Evolutionary conservation across 2,329 filamentous ascomycete genomes (phyloP), one percentile per base, ranked within the genome.

Genomic region (Epichloe sylvatica): DNA sequence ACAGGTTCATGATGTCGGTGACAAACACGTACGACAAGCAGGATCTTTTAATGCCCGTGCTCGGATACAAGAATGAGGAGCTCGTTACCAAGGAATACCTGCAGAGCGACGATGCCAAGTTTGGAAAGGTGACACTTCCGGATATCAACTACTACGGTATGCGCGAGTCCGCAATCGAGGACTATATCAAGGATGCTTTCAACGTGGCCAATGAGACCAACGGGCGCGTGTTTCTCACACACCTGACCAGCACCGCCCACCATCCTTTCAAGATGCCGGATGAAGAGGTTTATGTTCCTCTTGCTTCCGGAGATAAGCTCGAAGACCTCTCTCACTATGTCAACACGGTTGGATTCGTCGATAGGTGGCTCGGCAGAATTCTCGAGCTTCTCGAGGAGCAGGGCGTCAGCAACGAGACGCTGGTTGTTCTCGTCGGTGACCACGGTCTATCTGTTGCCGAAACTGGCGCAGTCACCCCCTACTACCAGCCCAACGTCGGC

Each of bases 121-220:
- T 64, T 36, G 63, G 62, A 0, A 52, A 57, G 2, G 58, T 59
- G 1, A 60, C 56, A 0, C 19, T 64, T 2, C 55, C 61, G 0
- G 61, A 67, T 39, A 60, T 64, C 47, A 66, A 67, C 52, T 65
- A 65, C 30, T 67, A 65, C 5, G 62, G 60, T 9, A 61, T 65
- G 50, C 54, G 62, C 46, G 64, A 67, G 50, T 55, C 58, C 5
- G 58, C 56, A 0, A 48, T 67, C 13, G 57, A 62, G 42, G 57
- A 65, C 13, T 66, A 67, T 15, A 56, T 66, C 36, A 54, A 52
- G 3, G 62, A 67, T 43, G 54, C 59, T 13, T 65, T 67, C 21
- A 50, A 51, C 2, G 51, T 54, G 3, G 63, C 64, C 8, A 59
- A 55, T 33, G 54, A 60, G 38, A 59, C 58, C 1, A 56, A 65